These are phyloP conservation scores for Thozetella sp. DNA, from an alignment of 495 filamentous ascomycete species.

Conservation along the genomic window DNA sequence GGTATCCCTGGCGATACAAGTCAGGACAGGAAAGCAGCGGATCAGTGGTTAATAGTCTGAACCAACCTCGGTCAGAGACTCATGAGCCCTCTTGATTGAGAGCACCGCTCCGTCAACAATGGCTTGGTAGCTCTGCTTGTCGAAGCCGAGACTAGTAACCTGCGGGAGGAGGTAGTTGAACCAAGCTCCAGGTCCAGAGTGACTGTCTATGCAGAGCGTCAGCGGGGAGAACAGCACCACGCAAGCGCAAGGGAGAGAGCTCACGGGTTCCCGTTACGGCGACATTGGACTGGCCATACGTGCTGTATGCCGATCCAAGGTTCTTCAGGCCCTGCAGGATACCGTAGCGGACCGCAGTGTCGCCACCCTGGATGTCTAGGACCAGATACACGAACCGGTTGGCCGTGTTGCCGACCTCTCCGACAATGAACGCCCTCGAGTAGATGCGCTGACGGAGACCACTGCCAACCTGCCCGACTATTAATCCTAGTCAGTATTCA, in stretches of 20 bases:
- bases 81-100: constrained; percentile 85
- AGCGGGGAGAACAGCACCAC: background rate
- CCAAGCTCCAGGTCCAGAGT: constrained; percentile 92
- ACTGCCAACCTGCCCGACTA: constrained; percentile 67
- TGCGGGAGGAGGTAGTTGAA: constrained; percentile 95
- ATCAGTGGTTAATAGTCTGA: no score
- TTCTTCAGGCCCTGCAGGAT: constrained; percentile 72
- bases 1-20: constrained; percentile 45
- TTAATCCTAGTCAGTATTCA: background rate
- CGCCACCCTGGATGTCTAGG: constrained; percentile 80
- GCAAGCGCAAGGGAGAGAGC: background rate
- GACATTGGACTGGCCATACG: constrained; percentile 78
- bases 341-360: constrained; percentile 86
- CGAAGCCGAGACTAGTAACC: constrained; percentile 84
- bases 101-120: constrained; percentile 84
- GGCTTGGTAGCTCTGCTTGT: constrained; percentile 84
- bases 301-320: constrained; percentile 49
- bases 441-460: constrained; percentile 86
- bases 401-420: constrained; percentile 62
- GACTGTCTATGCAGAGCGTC: constrained; percentile 52
- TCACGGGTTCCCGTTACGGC: constrained; percentile 84
- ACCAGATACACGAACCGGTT: constrained; percentile 88
- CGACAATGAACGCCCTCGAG: constrained; percentile 89
- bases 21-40: no score
- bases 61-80: constrained; percentile 66